Conservation (phyloP, 2,329 filamentous ascomycete genomes). For the Exophiala phaeomuriformis region DNA sequence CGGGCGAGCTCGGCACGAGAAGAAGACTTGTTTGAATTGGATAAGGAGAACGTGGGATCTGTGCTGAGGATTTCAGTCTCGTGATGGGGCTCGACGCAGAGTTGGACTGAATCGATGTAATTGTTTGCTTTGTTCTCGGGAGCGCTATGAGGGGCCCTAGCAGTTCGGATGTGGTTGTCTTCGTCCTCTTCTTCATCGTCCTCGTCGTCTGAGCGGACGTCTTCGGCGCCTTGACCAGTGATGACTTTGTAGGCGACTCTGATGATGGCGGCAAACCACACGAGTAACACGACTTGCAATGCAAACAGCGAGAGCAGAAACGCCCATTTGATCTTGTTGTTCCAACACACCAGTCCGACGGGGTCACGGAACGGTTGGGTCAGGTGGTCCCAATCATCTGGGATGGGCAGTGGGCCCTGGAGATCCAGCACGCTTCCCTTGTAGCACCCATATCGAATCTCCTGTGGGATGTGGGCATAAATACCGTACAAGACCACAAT, state of each 20-base stretch:
- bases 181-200: conserved; percentile 50
- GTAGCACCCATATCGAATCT: conserved; percentile 67
- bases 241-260: conserved; percentile 75
- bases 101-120: conserved; percentile 12
- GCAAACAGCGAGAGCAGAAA: conserved; percentile 72
- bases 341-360: conserved; percentile 72
- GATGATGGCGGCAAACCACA: conserved; percentile 87
- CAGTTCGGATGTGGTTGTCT: neutral
- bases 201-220: conserved; percentile 81
- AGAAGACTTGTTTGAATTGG: neutral
- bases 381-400: conserved; percentile 54
- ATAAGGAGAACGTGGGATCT: conserved; percentile 18
- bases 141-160: neutral
- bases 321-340: conserved; percentile 61
- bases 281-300: conserved; percentile 70
- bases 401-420: conserved; percentile 47
- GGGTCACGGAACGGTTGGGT: conserved; percentile 66
- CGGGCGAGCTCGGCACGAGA: neutral
- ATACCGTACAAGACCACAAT: conserved; percentile 75
- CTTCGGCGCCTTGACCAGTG: conserved; percentile 69
- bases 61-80: conserved; percentile 24
- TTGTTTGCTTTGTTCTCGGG: neutral
- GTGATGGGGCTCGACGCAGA: conserved; percentile 18
- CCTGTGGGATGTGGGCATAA: conserved; percentile 55
- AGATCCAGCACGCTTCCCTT: conserved; percentile 50